These are phyloP conservation scores for Tephrocybe sp. DNA, from an alignment of 768 basidiomycete species.

Conservation along the genomic window DNA sequence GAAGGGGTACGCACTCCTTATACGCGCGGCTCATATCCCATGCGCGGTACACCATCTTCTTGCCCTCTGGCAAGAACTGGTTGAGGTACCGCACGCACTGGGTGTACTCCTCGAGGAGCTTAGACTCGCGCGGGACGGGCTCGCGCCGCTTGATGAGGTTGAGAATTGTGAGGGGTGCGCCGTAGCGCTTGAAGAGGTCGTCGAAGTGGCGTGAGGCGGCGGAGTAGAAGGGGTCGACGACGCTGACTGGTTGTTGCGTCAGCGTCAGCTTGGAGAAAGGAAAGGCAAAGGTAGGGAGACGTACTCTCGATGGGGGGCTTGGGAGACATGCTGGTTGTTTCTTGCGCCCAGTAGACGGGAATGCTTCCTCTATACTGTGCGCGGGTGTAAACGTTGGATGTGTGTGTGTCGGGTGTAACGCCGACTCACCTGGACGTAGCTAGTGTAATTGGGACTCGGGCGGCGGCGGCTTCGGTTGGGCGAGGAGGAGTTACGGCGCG, in stretches of 20 bases:
- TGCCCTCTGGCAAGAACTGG: constrained; percentile 85
- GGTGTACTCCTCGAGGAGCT: constrained; percentile 86
- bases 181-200: constrained; percentile 86
- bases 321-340: constrained; percentile 85
- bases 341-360: constrained; percentile 96
- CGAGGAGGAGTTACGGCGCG: constrained; percentile 28
- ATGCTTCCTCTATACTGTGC: constrained; percentile 88
- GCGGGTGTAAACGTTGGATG: background rate
- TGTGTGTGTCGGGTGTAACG: background rate
- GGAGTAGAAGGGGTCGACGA: constrained; percentile 93
- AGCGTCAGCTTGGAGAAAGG: background rate
- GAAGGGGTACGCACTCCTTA: constrained; percentile 65
- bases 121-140: constrained; percentile 81
- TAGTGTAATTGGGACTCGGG: constrained; percentile 87
- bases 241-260: constrained; percentile 59
- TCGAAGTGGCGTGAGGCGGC: constrained; percentile 94
- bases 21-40: constrained; percentile 98
- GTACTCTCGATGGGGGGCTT: constrained; percentile 95
- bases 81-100: constrained; percentile 93
- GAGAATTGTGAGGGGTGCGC: constrained; percentile 84
- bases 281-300: constrained; percentile 26
- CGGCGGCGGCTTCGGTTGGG: constrained; percentile 34
- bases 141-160: constrained; percentile 92
- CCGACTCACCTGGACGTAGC: constrained; percentile 79
- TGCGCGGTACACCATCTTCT: constrained; percentile 87